Conservation (phyloP, 2,329 filamentous ascomycete genomes). For the Orbilia javanica region DNA sequence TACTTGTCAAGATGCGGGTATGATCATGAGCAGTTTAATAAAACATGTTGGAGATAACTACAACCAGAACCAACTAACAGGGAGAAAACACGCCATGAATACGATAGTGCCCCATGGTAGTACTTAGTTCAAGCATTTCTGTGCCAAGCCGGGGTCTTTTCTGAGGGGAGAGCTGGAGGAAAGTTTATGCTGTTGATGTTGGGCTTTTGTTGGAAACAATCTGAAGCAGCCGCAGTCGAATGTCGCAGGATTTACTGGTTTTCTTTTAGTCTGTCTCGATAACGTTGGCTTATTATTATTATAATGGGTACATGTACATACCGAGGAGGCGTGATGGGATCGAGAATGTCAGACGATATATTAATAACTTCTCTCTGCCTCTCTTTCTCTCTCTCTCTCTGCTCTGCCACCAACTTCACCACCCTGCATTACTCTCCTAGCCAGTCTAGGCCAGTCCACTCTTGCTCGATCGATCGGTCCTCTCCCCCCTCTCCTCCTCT, state of each 20-base stretch:
- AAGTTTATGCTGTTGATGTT: not conserved
- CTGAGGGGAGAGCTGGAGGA: not conserved
- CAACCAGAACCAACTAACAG: no score
- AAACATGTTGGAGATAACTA: not conserved
- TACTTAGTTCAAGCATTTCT: constrained; percentile 2
- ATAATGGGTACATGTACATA: not conserved
- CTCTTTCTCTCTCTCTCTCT: no score
- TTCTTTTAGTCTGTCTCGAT: no score
- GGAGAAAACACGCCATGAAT: not conserved
- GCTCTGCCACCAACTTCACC: not conserved
- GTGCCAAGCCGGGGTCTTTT: constrained; percentile 4
- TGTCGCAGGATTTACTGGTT: not conserved
- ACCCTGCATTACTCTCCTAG: not conserved
- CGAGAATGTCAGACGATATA: constrained; percentile 8
- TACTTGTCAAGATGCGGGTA: not conserved
- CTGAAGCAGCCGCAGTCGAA: constrained; percentile 7
- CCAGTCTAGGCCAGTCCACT: no score
- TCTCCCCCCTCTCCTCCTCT: no score
- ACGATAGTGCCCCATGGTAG: no score
- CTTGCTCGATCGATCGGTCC: no score
- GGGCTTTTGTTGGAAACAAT: not conserved
- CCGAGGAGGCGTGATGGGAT: not conserved
- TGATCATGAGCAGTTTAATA: not conserved
- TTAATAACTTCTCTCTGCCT: not conserved
- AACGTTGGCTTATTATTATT: not conserved